Evolutionary conservation across 768 basidiomycete species (phyloP), one percentile per base, ranked within the genome.

Genomic region (Macrolepiota fuliginosa): DNA sequence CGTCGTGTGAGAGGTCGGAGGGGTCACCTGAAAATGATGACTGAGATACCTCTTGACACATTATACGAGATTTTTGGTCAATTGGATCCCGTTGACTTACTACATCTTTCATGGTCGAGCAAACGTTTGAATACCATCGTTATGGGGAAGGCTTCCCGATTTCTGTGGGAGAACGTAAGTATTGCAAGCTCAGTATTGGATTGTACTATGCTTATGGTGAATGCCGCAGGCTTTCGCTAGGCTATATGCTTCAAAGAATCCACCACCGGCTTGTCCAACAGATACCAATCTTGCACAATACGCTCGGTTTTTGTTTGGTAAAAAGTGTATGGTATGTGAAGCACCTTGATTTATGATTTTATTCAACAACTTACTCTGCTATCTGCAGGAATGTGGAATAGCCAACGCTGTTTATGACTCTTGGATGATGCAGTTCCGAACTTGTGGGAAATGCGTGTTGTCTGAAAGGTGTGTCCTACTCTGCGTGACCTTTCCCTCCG

Each of bases 71-170:
- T 80, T 22, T 74, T 79, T 60, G 65, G 69, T 10, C 67, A 75
- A 37, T 68, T 82, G 7, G 62, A 73, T 29, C 79, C 79, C n/a
- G 29, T 67, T 13, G 79, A 82, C 62, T 66, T 82, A 10, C 68
- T 83, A n/a, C 67, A 71, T 57, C 69, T 82, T 6, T 73, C 77
- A 0, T 65, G 76, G 50, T 71, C 78, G 1, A 74, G 68, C 37
- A 75, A 76, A 64, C 67, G 58, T 1, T 66, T 81, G 50, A 73
- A 76, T 22, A 61, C 55, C 4, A 69, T 79, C 6, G 65, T 82
- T 27, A 62, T 75, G 56, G 62, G 64, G 9, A 65, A 64, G 17
- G 50, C 58, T 2, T 63, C 70, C 3, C 63, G 59, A 12, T 61
- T 40, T 42, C 24, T 78, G 0, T 82, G 80, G 80, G 71, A 71